These are phyloP conservation scores for Alopecurus myosuroides DNA, from an alignment of 176 grass and related monocot species.

Conservation along the genomic window DNA sequence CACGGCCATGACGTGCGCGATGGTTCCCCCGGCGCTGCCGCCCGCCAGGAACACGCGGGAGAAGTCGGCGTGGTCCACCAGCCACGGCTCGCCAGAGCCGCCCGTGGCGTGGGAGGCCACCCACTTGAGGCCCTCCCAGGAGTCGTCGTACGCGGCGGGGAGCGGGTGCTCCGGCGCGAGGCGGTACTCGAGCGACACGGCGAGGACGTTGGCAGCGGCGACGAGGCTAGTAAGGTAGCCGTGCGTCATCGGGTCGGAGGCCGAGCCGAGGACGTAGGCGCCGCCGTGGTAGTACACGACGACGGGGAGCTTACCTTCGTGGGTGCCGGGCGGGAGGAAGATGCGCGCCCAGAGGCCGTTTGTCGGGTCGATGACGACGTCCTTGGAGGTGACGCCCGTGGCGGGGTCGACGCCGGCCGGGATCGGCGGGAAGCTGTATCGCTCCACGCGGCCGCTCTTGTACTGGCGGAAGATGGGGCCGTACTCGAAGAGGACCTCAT, in stretches of 20 bases:
- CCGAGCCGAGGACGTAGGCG: constrained; percentile 64
- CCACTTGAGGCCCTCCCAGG: constrained; percentile 51
- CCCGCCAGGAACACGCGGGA: constrained; percentile 49
- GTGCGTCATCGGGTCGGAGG: constrained; percentile 57
- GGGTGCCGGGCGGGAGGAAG: constrained; percentile 39
- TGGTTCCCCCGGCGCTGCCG: constrained; percentile 59
- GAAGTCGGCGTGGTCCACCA: constrained; percentile 55
- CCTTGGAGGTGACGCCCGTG: constrained; percentile 53
- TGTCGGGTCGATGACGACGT: constrained; percentile 45
- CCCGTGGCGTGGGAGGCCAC: constrained; percentile 47
- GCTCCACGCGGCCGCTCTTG: constrained; percentile 70
- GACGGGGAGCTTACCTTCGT: constrained; percentile 36
- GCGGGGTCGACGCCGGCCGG: constrained; percentile 48
- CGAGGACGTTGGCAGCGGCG: constrained; percentile 40
- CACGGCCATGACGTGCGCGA: constrained; percentile 57
- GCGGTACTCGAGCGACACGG: constrained; percentile 70
- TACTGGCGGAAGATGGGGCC: constrained; percentile 46
- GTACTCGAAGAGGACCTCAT: constrained; percentile 50
- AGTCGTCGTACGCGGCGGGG: constrained; percentile 66
- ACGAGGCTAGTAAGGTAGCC: constrained; percentile 43
- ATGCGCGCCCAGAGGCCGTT: constrained; percentile 60
- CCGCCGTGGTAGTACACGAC: constrained; percentile 69
- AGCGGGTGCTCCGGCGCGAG: constrained; percentile 77
- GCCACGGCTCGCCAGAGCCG: constrained; percentile 38
- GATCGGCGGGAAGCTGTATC: constrained; percentile 14